A percentile compares a stretch with the other conserved stretches of the same genome.
Conservation (phyloP, 345 rosid species). For the Gossypium herbaceum region DNA sequence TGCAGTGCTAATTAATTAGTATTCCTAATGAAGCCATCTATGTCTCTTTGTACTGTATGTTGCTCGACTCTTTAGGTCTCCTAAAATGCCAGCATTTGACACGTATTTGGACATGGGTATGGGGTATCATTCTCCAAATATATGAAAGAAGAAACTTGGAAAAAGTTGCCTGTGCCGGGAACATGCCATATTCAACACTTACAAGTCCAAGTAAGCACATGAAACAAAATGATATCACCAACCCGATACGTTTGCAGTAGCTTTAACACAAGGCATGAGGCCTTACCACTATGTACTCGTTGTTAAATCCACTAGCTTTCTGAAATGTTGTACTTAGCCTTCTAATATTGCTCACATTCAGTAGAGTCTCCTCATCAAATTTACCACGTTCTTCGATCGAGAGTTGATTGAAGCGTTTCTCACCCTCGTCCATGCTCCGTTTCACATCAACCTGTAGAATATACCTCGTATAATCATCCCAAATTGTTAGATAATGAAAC, state of each 20-base stretch:
- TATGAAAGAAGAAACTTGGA: too few relatives aligned
- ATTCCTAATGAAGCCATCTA: background rate
- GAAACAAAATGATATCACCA: background rate
- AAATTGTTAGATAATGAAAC: background rate
- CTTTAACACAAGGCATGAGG: background rate
- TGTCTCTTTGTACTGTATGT: too few relatives aligned
- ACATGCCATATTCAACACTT: too few relatives aligned
- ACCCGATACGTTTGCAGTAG: background rate
- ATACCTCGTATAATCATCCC: background rate
- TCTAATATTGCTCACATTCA: slow-evolving; percentile 75
- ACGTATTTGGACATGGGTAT: too few relatives aligned
- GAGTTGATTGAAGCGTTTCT: slow-evolving; percentile 83
- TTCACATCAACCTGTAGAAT: slow-evolving; percentile 64
- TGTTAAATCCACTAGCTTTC: slow-evolving; percentile 63
- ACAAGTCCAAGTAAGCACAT: background rate
- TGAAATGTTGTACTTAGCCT: slow-evolving; percentile 51
- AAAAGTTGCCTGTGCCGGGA: too few relatives aligned
- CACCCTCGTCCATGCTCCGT: slow-evolving; percentile 69
- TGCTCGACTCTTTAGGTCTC: too few relatives aligned
- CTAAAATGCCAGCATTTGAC: too few relatives aligned
- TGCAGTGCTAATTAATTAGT: background rate
- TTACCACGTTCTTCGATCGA: slow-evolving; percentile 95
- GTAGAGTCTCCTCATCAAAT: slow-evolving; percentile 91
- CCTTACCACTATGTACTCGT: slow-evolving; percentile 87
- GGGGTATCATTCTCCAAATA: too few relatives aligned